These are phyloP conservation scores for Chytriomyces confervae DNA, from an alignment of 192 early-diverging fungal genomes.

Conservation along the genomic window DNA sequence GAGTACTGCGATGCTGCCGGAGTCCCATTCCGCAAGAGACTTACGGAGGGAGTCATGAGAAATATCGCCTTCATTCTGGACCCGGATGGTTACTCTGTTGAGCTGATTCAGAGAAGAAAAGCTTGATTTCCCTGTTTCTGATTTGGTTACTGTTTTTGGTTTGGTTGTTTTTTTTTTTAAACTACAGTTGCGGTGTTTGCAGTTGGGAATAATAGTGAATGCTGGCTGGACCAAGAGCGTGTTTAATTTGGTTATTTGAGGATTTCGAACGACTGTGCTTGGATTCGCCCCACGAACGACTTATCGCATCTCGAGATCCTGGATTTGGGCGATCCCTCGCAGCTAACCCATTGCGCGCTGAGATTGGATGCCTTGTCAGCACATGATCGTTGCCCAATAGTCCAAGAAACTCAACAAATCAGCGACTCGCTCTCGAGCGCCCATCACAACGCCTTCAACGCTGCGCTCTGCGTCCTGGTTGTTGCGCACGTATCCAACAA, in stretches of 20 bases:
- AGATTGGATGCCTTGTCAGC: neutral
- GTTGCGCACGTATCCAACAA: conserved; percentile 26
- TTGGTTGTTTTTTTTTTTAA: too few species aligned
- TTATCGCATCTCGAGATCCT: conserved; percentile 7
- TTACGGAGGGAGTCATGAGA: conserved; percentile 25
- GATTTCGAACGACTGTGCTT: too few species aligned
- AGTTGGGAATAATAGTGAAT: neutral
- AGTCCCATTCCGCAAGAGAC: conserved; percentile 20
- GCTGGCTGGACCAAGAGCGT: neutral
- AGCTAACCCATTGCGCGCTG: conserved; percentile 8
- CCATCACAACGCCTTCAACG: conserved; percentile 26
- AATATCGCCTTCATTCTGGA: conserved; percentile 34
- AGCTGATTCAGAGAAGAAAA: conserved; percentile 29
- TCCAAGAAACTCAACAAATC: neutral
- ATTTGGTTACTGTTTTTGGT: neutral
- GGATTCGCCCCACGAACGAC: neutral
- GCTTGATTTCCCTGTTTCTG: neutral
- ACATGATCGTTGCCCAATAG: neutral
- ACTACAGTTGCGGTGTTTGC: too few species aligned
- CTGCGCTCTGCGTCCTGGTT: conserved; percentile 14
- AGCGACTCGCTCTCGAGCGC: neutral
- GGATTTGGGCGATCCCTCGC: conserved; percentile 9
- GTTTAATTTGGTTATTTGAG: neutral
- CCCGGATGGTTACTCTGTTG: conserved; percentile 30
- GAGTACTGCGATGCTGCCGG: conserved; percentile 14